A percentile compares a stretch with the other conserved stretches of the same genome.
phyloP scores from a whole-genome alignment of 2,329 filamentous ascomycete species.

The Penicillium sp. region DNA sequence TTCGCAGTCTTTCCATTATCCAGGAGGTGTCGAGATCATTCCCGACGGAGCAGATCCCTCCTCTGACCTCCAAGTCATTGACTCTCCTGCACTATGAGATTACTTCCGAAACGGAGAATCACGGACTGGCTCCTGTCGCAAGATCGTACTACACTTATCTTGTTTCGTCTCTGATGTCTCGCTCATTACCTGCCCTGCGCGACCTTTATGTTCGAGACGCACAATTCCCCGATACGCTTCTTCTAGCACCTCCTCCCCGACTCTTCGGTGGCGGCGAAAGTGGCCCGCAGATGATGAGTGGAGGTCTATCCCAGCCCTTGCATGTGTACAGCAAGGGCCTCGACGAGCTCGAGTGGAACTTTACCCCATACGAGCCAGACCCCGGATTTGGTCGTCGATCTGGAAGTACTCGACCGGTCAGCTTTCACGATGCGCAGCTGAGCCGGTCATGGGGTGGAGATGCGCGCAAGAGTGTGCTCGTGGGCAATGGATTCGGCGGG shows the following conservation, averaged over 20 bases:
- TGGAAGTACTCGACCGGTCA: constrained; percentile 46
- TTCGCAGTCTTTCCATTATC: constrained; percentile 52
- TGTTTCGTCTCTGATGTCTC: constrained; percentile 73
- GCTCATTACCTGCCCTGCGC: constrained; percentile 69
- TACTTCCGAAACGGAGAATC: constrained; percentile 57
- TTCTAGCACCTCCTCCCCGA: constrained; percentile 65
- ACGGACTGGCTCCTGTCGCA: constrained; percentile 51
- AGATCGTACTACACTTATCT: constrained; percentile 80
- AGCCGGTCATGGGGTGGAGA: constrained; percentile 60
- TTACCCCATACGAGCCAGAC: constrained; percentile 58
- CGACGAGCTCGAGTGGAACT: constrained; percentile 67
- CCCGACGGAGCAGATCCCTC: constrained; percentile 56
- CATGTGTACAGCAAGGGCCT: constrained; percentile 66
- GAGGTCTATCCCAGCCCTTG: constrained; percentile 55
- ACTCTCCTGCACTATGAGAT: constrained; percentile 80
- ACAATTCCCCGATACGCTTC: constrained; percentile 74
- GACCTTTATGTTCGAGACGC: constrained; percentile 84
- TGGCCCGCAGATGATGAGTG: constrained; percentile 23
- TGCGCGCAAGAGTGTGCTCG: constrained; percentile 60
- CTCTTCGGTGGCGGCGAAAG: constrained; percentile 46
- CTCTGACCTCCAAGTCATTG: constrained; percentile 67
- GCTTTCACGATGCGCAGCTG: constrained; percentile 45
- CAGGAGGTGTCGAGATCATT: constrained; percentile 58
- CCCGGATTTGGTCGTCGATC: constrained; percentile 35
- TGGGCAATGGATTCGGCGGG: constrained; percentile 66